Conservation (phyloP, 1,284 basidiomycete genomes). For the Fomitopsis pinicola region DNA sequence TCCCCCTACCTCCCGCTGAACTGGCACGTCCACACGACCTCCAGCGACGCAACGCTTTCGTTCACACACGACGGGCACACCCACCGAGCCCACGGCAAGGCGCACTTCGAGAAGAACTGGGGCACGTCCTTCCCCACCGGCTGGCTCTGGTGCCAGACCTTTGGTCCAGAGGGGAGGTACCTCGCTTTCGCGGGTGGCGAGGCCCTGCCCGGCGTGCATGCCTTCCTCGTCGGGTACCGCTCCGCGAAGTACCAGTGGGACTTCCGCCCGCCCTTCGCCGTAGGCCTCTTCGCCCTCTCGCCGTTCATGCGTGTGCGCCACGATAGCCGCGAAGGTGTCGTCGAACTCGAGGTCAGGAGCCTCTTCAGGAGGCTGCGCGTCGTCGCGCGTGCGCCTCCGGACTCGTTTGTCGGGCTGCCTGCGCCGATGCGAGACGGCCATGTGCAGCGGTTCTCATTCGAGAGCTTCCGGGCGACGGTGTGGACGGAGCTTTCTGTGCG, state of each 20-base stretch:
- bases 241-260: slow-evolving; percentile 17
- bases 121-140: slow-evolving; percentile 21
- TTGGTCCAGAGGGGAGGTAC: slow-evolving; percentile 8
- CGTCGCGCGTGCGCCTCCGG: slow-evolving; percentile 13
- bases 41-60: slow-evolving; percentile 14
- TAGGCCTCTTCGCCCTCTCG: slow-evolving; percentile 12
- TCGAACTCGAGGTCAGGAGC: slow-evolving; percentile 14
- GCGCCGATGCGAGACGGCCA: slow-evolving; percentile 20
- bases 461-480: slow-evolving; percentile 21
- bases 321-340: slow-evolving; percentile 12
- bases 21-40: slow-evolving; percentile 22
- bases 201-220: slow-evolving; percentile 21
- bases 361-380: slow-evolving; percentile 15
- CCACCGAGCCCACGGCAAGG: slow-evolving; percentile 9
- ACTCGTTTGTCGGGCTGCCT: slow-evolving; percentile 19
- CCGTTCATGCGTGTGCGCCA: slow-evolving; percentile 17
- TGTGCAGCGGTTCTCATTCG: slow-evolving; percentile 17
- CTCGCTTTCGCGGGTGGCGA: slow-evolving; percentile 21
- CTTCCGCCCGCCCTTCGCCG: slow-evolving; percentile 20
- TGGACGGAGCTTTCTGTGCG: slow-evolving; percentile 12
- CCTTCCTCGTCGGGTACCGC: slow-evolving; percentile 25
- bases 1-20: slow-evolving; percentile 21
- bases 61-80: slow-evolving; percentile 12
- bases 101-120: slow-evolving; percentile 28
- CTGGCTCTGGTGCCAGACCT: slow-evolving; percentile 26